Percentiles rank a stretch among this genome's conserved stretches.
Evolutionary conservation across 805 yeast genomes (phyloP).

Genomic region (Pichia cephalocereana): DNA sequence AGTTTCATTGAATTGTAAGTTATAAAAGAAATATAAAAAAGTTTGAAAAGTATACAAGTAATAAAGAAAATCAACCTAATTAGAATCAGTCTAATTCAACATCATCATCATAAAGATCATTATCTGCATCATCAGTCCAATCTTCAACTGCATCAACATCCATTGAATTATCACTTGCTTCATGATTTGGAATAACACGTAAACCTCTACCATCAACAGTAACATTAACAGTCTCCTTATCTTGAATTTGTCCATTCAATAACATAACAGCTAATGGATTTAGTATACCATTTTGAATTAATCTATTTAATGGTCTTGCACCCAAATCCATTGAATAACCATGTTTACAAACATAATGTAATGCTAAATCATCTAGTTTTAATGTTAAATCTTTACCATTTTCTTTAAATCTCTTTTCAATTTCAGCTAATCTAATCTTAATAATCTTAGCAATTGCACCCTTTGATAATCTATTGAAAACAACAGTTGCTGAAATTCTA

Average conservation of each 20-base stretch:
- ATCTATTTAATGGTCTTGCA: slow-evolving; percentile 91
- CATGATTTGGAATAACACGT: slow-evolving; percentile 82
- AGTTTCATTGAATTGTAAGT: too few species aligned
- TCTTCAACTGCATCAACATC: slow-evolving; percentile 50
- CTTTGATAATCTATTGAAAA: slow-evolving; percentile 86
- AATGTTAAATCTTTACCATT: slow-evolving; percentile 74
- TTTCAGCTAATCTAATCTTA: slow-evolving; percentile 71
- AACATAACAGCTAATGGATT: slow-evolving; percentile 85
- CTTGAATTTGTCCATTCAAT: slow-evolving; percentile 76
- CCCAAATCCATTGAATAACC: slow-evolving; percentile 94
- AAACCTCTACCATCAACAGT: slow-evolving; percentile 51
- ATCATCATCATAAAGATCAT: slow-evolving; percentile 26
- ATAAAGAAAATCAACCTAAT: too few species aligned
- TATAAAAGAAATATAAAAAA: not conserved
- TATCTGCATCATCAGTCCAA: slow-evolving; percentile 57
- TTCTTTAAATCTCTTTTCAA: slow-evolving; percentile 73
- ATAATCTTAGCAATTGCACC: slow-evolving; percentile 91
- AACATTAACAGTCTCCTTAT: slow-evolving; percentile 78
- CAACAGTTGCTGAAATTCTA: slow-evolving; percentile 87
- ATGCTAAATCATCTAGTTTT: slow-evolving; percentile 65
- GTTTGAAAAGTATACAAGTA: not conserved
- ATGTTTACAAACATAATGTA: slow-evolving; percentile 70
- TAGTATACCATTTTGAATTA: slow-evolving; percentile 81
- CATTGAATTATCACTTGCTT: slow-evolving; percentile 40
- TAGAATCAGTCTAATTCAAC: slow-evolving; percentile 17